Evolutionary conservation across 2,329 filamentous ascomycete genomes (phyloP), one percentile per base, ranked within the genome.

Genomic region (Cladosporium sp.): DNA sequence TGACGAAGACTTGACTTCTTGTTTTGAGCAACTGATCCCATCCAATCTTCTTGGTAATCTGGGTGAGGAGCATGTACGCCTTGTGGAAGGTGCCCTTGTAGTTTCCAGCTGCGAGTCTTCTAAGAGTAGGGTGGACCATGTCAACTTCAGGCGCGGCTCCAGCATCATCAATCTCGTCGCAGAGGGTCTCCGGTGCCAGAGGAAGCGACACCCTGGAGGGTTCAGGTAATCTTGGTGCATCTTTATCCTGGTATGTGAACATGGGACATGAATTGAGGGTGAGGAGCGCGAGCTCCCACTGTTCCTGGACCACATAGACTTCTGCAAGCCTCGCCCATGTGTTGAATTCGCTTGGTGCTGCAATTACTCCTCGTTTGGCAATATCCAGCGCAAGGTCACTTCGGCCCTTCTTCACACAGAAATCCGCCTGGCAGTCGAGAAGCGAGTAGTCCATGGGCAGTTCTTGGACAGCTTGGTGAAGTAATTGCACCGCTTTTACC

Each of bases 211-310:
- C 87, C 50, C 90, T 88, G 61, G 87, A 86, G 0, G 93, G 91
- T 64, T 96, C 90, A 1, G 93, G 93, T 86, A 97, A 92, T 53
- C 93, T 74, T 3, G 93, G 93, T 5, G 90, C 86, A 67, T 99
- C 93, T 70, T 96, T 97, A 71, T 99, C 93, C 70, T 97, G 93
- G 69, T 99, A 97, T 6, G 93, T 99, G 70, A 99, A 99, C 93
- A 99, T 99, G 7, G 93, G 93, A 69, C 93, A 99, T 15, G 93
- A 99, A 72, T 99, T 99, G 47, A 99, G 79, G 3, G 93, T 97
- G 4, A 95, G 84, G 19, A 99, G 79, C 1, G 93, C 93, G 59
- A 97, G 83, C 65, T 97, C 93, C 90, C 93, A 99, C 65, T 95
- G 89, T 67, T 99, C 93, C 71, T 95, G 82, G 43, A 86, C 82